Evolutionary conservation across 352 stramenopile species (phyloP).

Genomic region (Phytophthora quininea): DNA sequence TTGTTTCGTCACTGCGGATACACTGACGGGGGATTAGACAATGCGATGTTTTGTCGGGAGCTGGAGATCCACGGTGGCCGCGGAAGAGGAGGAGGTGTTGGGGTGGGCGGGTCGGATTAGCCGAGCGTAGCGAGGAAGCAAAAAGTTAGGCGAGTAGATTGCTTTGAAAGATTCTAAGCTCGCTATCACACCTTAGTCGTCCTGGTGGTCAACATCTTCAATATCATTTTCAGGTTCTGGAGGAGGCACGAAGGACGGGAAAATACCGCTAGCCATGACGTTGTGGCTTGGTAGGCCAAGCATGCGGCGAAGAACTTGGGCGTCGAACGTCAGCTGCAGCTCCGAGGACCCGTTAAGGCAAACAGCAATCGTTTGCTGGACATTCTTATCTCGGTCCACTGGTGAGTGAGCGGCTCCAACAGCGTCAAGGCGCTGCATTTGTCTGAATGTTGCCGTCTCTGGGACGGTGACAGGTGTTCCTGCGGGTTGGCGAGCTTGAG

Average conservation of each 20-base stretch:
- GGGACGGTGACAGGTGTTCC: background rate
- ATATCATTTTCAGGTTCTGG: constrained; percentile 8
- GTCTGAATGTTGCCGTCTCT: constrained; percentile 2
- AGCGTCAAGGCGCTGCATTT: constrained; percentile 11
- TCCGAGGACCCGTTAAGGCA: constrained; percentile 9
- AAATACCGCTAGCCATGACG: constrained; percentile 8
- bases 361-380: background rate
- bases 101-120: constrained; percentile 5
- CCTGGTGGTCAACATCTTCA: constrained; percentile 18
- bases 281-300: constrained; percentile 9
- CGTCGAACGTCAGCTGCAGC: constrained; percentile 16
- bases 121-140: constrained; percentile 20
- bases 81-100: background rate
- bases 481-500: constrained; percentile 11
- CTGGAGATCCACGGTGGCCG: background rate
- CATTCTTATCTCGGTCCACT: background rate
- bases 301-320: constrained; percentile 7
- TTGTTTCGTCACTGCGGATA: constrained; percentile 20
- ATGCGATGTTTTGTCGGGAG: constrained; percentile 2
- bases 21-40: constrained; percentile 1
- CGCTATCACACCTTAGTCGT: constrained; percentile 8
- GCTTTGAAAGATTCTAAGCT: constrained; percentile 13
- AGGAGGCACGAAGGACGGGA: constrained; percentile 14
- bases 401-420: constrained; percentile 1
- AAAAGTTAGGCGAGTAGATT: constrained; percentile 14